Evolutionary conservation across 208 protist species (phyloP).

Genomic region (Angomonas ambiguus): DNA sequence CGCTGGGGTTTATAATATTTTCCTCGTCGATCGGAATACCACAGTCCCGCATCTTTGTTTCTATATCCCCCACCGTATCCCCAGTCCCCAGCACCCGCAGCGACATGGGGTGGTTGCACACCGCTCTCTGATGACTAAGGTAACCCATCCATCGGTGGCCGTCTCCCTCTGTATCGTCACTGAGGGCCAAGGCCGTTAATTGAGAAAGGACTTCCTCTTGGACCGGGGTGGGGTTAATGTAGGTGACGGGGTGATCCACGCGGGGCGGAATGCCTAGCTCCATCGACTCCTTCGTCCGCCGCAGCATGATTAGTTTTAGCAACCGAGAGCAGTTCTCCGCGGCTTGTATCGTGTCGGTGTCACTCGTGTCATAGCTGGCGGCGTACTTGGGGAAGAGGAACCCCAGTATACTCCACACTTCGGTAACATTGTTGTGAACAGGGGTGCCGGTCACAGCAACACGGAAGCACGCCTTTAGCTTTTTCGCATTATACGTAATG

Average conservation of each 20-base stretch:
- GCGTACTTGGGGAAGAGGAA: conserved; percentile 93
- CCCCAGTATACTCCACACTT: conserved; percentile 95
- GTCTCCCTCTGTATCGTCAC: conserved; percentile 22
- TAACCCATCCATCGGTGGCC: conserved; percentile 33
- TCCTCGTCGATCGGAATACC: conserved; percentile 47
- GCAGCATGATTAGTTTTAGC: conserved; percentile 91
- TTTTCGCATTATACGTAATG: conserved; percentile 41
- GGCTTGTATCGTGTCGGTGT: conserved; percentile 26
- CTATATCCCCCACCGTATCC: background rate
- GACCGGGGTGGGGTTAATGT: conserved; percentile 63
- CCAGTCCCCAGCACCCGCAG: conserved; percentile 61
- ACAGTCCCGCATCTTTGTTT: background rate
- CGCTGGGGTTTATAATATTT: conserved; percentile 67
- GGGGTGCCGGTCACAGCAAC: conserved; percentile 94
- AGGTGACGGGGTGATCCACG: conserved; percentile 77
- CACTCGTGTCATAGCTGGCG: conserved; percentile 35
- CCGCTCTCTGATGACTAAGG: conserved; percentile 75
- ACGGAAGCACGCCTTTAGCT: conserved; percentile 74
- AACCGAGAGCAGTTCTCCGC: conserved; percentile 26
- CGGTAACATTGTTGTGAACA: conserved; percentile 95
- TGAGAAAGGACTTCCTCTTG: conserved; percentile 73
- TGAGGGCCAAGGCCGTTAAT: conserved; percentile 50
- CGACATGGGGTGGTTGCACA: conserved; percentile 83
- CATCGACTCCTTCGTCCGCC: conserved; percentile 95
- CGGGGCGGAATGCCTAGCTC: conserved; percentile 97